Evolutionary conservation across 2,329 filamentous ascomycete genomes (phyloP).

Genomic region (Xylariaceae sp.): DNA sequence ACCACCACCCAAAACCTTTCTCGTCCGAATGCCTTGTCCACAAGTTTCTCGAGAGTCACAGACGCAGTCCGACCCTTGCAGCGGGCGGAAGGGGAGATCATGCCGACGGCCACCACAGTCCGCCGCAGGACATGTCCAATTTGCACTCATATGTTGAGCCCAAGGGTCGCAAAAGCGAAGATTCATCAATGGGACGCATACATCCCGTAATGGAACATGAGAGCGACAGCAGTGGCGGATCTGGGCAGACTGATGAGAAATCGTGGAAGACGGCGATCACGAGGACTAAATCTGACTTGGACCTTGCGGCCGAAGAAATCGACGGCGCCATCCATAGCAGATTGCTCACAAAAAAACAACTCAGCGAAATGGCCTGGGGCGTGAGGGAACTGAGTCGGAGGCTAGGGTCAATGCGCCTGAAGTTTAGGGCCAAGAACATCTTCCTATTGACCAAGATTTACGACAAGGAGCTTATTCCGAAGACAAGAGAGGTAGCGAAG

Average conservation of each 20-base stretch:
- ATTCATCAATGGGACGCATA: slow-evolving; percentile 1
- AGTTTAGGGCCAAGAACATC: slow-evolving; percentile 74
- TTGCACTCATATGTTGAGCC: slow-evolving; percentile 36
- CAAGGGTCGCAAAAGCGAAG: slow-evolving; percentile 30
- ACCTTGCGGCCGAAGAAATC: slow-evolving; percentile 32
- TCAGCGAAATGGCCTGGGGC: slow-evolving; percentile 96
- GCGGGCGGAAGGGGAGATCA: slow-evolving; percentile 11
- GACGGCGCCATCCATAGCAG: slow-evolving; percentile 53
- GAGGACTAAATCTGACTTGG: slow-evolving; percentile 39
- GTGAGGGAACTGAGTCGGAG: slow-evolving; percentile 87
- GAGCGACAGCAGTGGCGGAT: slow-evolving; percentile 38
- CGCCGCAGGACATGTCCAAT: no score
- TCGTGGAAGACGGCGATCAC: slow-evolving; percentile 49
- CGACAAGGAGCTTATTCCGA: slow-evolving; percentile 71
- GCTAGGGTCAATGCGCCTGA: slow-evolving; percentile 76
- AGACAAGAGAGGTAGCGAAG: slow-evolving; percentile 70
- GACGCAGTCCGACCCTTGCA: slow-evolving; percentile 29
- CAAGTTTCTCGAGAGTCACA: slow-evolving; percentile 58
- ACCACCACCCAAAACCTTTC: slow-evolving; percentile 30
- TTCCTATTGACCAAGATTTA: slow-evolving; percentile 92
- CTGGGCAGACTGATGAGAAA: slow-evolving; percentile 55
- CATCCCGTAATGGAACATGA: slow-evolving; percentile 36
- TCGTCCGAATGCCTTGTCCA: slow-evolving; percentile 60
- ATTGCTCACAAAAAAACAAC: slow-evolving; percentile 89
- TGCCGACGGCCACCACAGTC: slow-evolving; percentile 19